These are phyloP conservation scores for Rhizophagus sp. DNA, from an alignment of 192 early-diverging fungal species.

Conservation along the genomic window DNA sequence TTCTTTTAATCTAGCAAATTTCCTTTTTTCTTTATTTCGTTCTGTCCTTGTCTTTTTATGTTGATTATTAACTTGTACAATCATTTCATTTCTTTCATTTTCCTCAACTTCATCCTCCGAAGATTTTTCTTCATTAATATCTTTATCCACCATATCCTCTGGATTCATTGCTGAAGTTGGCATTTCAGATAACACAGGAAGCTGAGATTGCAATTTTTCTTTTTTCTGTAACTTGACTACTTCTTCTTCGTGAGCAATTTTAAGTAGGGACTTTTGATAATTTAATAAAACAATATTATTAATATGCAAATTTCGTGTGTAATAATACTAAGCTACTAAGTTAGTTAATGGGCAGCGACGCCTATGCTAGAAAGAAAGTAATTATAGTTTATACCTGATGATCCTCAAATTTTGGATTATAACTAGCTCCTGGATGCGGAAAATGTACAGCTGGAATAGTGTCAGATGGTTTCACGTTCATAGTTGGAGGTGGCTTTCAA, in stretches of 20 bases:
- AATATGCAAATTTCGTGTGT: not conserved
- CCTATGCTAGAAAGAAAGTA: no score
- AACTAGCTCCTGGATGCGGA: constrained; percentile 86
- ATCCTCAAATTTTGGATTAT: constrained; percentile 81
- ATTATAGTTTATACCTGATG: constrained; percentile 55
- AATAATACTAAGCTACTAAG: no score
- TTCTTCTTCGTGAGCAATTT: constrained; percentile 61
- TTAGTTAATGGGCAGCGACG: no score
- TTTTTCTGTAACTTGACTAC: constrained; percentile 40
- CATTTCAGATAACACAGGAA: constrained; percentile 47
- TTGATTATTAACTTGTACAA: not conserved
- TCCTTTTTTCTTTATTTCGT: constrained; percentile 35
- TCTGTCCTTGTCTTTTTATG: constrained; percentile 24
- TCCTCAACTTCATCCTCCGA: constrained; percentile 37
- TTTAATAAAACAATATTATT: not conserved
- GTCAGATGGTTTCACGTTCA: constrained; percentile 48
- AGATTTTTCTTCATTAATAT: constrained; percentile 34
- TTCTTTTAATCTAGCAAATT: constrained; percentile 13
- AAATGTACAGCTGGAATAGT: constrained; percentile 67
- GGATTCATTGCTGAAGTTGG: constrained; percentile 23
- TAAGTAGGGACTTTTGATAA: constrained; percentile 47
- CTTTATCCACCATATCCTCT: constrained; percentile 35
- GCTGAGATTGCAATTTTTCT: constrained; percentile 42
- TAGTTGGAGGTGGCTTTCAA: constrained; percentile 44
- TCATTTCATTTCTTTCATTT: constrained; percentile 28